phyloP scores from a whole-genome alignment of 164 flowering plant species.

The Litsea cubeba region DNA sequence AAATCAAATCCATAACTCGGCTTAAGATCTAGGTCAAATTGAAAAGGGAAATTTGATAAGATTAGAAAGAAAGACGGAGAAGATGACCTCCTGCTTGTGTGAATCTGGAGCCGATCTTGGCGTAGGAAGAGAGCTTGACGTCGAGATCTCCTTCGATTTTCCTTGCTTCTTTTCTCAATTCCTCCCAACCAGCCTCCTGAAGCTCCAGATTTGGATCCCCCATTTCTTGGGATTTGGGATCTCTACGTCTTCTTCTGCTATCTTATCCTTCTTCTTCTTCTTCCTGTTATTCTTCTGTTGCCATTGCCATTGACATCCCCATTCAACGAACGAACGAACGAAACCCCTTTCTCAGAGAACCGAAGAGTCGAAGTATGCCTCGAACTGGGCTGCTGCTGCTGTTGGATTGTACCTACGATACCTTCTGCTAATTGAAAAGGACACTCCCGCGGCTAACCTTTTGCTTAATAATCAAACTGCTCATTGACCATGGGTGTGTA shows the following conservation, averaged over 20 bases:
- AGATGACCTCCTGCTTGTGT: slow-evolving; percentile 51
- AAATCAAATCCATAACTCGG: not conserved
- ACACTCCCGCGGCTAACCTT: too few species aligned
- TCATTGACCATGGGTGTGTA: too few species aligned
- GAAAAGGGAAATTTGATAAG: not conserved
- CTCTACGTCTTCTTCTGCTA: not conserved
- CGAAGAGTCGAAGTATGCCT: too few species aligned
- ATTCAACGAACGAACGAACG: too few species aligned
- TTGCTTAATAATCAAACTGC: too few species aligned
- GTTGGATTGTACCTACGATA: too few species aligned
- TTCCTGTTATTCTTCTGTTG: not conserved
- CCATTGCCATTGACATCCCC: not conserved
- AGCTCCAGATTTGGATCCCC: slow-evolving; percentile 61
- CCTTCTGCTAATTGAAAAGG: too few species aligned
- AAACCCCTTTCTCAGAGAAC: too few species aligned
- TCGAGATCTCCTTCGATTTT: slow-evolving; percentile 99
- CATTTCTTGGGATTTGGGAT: slow-evolving; percentile 14
- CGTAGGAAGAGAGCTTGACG: slow-evolving; percentile 90
- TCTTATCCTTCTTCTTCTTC: not conserved
- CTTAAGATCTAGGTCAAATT: not conserved
- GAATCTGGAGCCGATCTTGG: slow-evolving; percentile 79
- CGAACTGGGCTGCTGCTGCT: too few species aligned
- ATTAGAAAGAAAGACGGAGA: not conserved
- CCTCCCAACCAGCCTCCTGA: slow-evolving; percentile 98
- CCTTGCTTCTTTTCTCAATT: slow-evolving; percentile 80